phyloP scores from a whole-genome alignment of 441 rosid genomes.

The Hura crepitans region DNA sequence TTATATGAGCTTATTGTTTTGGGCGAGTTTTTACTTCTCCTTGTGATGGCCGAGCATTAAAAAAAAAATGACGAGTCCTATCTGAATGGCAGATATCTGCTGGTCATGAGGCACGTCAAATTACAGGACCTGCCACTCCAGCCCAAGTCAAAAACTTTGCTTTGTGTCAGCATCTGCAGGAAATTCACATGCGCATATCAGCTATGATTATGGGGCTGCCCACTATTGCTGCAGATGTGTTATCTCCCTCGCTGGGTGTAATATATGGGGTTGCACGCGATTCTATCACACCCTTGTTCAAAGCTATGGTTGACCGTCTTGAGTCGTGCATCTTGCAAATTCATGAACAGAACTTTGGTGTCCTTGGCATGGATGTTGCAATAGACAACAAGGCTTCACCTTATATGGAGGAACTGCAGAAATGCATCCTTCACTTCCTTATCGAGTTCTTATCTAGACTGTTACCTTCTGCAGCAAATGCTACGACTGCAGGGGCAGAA shows the following conservation, averaged over 20 bases:
- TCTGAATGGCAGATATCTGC: slow-evolving; percentile 73
- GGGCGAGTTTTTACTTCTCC: background rate
- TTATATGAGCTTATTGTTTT: background rate
- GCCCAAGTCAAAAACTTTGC: slow-evolving; percentile 86
- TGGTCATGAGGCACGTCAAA: slow-evolving; percentile 91
- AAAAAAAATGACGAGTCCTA: slow-evolving; percentile 16
- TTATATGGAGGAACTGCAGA: slow-evolving; percentile 96
- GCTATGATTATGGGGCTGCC: slow-evolving; percentile 68
- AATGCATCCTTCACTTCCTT: slow-evolving; percentile 77
- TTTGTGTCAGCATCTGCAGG: slow-evolving; percentile 89
- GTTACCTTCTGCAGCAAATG: slow-evolving; percentile 60
- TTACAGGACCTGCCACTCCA: slow-evolving; percentile 73
- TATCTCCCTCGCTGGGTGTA: slow-evolving; percentile 69
- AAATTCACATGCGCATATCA: slow-evolving; percentile 69
- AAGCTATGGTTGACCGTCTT: slow-evolving; percentile 85
- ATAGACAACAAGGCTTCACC: slow-evolving; percentile 86
- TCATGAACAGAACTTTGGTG: slow-evolving; percentile 84
- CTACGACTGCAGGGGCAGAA: slow-evolving; percentile 54
- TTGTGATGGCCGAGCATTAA: slow-evolving; percentile 17
- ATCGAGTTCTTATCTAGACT: slow-evolving; percentile 74
- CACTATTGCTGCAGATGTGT: slow-evolving; percentile 64
- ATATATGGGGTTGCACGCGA: slow-evolving; percentile 85
- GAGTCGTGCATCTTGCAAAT: slow-evolving; percentile 88
- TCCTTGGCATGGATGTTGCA: slow-evolving; percentile 64
- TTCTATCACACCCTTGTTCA: slow-evolving; percentile 79